phyloP scores from a whole-genome alignment of 208 protist species.

The Trypanosoma caninum region DNA sequence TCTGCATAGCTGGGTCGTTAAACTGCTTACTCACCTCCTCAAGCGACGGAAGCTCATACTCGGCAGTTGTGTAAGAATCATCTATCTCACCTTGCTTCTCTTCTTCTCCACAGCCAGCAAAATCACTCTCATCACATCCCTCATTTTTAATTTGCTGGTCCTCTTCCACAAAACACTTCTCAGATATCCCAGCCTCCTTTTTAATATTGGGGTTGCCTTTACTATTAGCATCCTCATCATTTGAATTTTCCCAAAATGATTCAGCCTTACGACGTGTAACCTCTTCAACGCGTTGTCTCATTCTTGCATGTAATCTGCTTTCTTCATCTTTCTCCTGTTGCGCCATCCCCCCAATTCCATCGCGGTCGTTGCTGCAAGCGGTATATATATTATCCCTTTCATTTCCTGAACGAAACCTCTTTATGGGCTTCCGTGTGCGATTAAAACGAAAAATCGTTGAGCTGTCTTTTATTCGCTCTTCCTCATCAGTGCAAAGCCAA shows the following conservation, averaged over 20 bases:
- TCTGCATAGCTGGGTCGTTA: slow-evolving; percentile 67
- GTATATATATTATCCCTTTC: background rate
- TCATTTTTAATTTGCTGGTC: background rate
- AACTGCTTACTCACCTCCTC: slow-evolving; percentile 83
- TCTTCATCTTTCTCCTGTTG: slow-evolving; percentile 10
- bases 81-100: slow-evolving; percentile 5
- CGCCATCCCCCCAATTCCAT: background rate
- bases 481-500: slow-evolving; percentile 45
- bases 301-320: background rate
- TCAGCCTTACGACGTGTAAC: slow-evolving; percentile 11
- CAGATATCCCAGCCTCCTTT: slow-evolving; percentile 8
- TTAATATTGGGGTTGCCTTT: slow-evolving; percentile 9
- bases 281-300: slow-evolving; percentile 18
- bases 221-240: slow-evolving; percentile 2
- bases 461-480: slow-evolving; percentile 49
- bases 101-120: slow-evolving; percentile 51
- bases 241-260: slow-evolving; percentile 25
- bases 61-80: slow-evolving; percentile 15
- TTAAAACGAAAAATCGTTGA: slow-evolving; percentile 82
- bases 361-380: background rate
- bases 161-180: background rate
- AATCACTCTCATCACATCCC: slow-evolving; percentile 28
- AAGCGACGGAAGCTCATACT: slow-evolving; percentile 63
- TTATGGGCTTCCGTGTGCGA: slow-evolving; percentile 21
- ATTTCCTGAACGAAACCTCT: background rate